phyloP scores from a whole-genome alignment of 768 basidiomycete species.

The Dendrothele bispora region DNA sequence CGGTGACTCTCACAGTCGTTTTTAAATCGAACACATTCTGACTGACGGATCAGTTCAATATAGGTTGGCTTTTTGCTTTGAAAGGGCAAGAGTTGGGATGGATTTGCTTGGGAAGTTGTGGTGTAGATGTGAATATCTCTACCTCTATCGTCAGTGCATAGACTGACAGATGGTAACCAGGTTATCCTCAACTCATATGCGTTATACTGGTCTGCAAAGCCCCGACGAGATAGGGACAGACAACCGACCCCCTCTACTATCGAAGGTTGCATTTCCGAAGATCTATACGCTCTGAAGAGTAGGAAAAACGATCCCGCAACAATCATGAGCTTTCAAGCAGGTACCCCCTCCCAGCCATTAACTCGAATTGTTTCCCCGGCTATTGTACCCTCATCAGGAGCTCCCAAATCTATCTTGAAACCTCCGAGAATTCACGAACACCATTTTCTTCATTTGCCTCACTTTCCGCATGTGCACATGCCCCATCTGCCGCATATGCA shows the following conservation, averaged over 20 bases:
- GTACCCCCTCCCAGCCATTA: too few relatives aligned
- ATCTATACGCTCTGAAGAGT: background rate
- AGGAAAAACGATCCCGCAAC: background rate
- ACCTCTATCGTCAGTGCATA: background rate
- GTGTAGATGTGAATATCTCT: slow-evolving; percentile 29
- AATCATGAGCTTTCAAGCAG: background rate
- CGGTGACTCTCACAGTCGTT: background rate
- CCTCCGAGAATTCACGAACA: background rate
- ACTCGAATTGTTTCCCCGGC: background rate
- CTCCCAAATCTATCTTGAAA: background rate
- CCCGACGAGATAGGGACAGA: background rate
- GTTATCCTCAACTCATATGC: background rate
- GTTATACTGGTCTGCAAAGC: background rate
- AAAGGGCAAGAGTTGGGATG: slow-evolving; percentile 34
- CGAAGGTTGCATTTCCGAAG: background rate
- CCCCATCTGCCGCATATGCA: background rate
- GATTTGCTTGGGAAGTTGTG: slow-evolving; percentile 37
- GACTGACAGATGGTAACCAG: background rate
- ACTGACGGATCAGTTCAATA: slow-evolving; percentile 24
- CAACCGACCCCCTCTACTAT: background rate
- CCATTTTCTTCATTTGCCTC: background rate
- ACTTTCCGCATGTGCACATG: background rate
- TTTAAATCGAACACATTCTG: background rate
- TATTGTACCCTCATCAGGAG: background rate
- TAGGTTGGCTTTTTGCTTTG: slow-evolving; percentile 31